These are phyloP conservation scores for Coprinopsis cinerea DNA, from an alignment of 768 basidiomycete genomes.

Conservation along the genomic window DNA sequence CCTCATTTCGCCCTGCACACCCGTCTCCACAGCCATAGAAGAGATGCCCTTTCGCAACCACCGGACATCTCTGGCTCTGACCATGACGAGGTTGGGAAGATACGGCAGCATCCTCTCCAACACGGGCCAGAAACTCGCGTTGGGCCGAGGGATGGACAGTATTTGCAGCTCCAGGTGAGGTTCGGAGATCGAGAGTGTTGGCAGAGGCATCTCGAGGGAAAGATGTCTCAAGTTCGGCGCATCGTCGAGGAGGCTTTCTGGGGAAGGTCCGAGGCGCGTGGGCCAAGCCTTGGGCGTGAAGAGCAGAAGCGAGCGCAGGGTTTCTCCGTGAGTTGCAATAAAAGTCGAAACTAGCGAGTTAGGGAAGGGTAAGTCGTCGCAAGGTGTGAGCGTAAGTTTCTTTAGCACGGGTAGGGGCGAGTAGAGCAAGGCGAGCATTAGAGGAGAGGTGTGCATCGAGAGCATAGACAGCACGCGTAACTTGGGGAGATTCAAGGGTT, in stretches of 20 bases:
- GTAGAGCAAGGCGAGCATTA: constrained; percentile 53
- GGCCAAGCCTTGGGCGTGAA: constrained; percentile 70
- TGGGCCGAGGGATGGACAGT: constrained; percentile 74
- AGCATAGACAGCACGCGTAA: constrained; percentile 58
- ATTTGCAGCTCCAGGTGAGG: constrained; percentile 50
- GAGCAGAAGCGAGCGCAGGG: constrained; percentile 56
- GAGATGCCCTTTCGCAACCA: constrained; percentile 71
- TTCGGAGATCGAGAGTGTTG: constrained; percentile 33
- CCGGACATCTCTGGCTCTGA: constrained; percentile 62
- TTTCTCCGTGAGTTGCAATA: constrained; percentile 51
- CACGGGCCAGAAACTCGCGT: constrained; percentile 46
- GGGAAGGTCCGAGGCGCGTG: constrained; percentile 50
- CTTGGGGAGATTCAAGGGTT: constrained; percentile 46
- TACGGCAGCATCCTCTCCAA: constrained; percentile 51
- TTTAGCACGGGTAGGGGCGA: constrained; percentile 57
- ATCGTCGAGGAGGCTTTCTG: constrained; percentile 37
- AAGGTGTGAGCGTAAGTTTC: constrained; percentile 68
- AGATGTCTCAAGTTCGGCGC: constrained; percentile 61
- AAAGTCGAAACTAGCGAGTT: constrained; percentile 52
- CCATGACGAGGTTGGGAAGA: constrained; percentile 48
- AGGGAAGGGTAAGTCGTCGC: constrained; percentile 60
- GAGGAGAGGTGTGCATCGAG: constrained; percentile 60
- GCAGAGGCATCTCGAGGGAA: constrained; percentile 67
- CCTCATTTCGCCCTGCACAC: constrained; percentile 76
- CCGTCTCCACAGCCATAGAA: constrained; percentile 59